phyloP scores from a whole-genome alignment of 257 asterid genomes.

The Pogostemon cablin region DNA sequence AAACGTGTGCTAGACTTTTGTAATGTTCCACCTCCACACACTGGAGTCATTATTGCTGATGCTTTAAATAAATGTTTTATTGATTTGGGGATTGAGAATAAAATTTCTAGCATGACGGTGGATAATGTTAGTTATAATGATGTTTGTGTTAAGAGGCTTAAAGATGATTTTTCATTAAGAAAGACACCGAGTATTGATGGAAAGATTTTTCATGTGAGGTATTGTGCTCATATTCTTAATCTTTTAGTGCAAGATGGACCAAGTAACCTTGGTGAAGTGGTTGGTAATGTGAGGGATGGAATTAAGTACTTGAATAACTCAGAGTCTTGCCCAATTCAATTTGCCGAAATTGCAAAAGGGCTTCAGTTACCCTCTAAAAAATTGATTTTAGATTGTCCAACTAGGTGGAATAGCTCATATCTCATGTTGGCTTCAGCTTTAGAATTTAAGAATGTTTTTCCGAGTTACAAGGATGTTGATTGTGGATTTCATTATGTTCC shows the following conservation, averaged over 20 bases:
- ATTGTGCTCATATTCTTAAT: constrained; percentile 9
- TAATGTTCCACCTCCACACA: constrained; percentile 9
- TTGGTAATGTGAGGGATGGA: no score
- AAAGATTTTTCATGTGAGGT: not conserved
- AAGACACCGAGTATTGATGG: not conserved
- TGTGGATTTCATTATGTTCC: not conserved
- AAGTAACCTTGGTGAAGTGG: not conserved
- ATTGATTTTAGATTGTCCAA: not conserved
- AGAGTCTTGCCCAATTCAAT: no score
- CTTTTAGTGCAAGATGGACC: not conserved
- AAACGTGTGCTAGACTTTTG: not conserved
- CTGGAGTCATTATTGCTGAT: not conserved
- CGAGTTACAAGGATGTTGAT: not conserved
- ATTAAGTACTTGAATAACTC: no score
- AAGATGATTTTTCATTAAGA: not conserved
- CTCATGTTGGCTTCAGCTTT: not conserved
- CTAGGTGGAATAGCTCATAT: constrained; percentile 8
- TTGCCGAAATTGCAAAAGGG: not conserved
- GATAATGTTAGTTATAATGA: not conserved
- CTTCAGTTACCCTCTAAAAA: not conserved
- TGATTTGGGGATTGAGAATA: no score
- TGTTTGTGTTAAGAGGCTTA: not conserved
- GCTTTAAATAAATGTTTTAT: not conserved
- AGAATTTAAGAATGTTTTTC: constrained; percentile 1
- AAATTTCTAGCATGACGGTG: not conserved